Percentiles rank a stretch among this genome's conserved stretches.
phyloP scores from a whole-genome alignment of 1,284 basidiomycete species.

The Gymnopus androsaceus region DNA sequence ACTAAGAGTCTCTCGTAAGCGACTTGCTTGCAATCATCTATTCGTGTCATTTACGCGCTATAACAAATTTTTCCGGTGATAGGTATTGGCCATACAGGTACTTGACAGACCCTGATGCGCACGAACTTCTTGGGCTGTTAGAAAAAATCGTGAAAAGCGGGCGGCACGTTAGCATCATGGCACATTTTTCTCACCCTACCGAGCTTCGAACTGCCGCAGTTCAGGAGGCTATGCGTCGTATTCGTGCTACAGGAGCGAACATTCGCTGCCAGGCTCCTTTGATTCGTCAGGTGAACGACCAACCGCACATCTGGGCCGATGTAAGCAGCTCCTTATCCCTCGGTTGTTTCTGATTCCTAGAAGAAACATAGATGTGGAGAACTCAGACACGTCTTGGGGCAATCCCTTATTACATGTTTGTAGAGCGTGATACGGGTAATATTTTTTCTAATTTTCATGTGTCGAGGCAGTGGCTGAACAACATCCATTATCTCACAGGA shows the following conservation, averaged over 20 bases:
- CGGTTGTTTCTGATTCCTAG: too few species aligned
- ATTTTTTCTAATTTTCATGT: too few species aligned
- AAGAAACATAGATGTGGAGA: neutral
- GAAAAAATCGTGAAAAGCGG: conserved; percentile 1
- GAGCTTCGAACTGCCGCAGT: neutral
- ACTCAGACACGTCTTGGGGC: neutral
- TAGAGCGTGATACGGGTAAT: neutral
- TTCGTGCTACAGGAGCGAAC: neutral
- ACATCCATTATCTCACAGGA: neutral
- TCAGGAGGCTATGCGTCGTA: neutral
- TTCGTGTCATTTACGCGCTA: too few species aligned
- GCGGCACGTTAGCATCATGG: neutral
- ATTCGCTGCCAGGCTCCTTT: neutral
- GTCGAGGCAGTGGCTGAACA: too few species aligned
- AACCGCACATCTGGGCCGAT: neutral
- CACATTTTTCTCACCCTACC: neutral
- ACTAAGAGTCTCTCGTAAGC: neutral
- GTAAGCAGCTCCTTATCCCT: neutral
- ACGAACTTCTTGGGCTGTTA: neutral
- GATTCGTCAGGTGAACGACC: conserved; percentile 1
- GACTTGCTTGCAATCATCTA: neutral
- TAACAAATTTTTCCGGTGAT: neutral
- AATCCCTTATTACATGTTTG: neutral
- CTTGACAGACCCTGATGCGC: neutral
- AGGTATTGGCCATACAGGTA: conserved; percentile 1